Base-by-base conservation (phyloP, 1,284 basidiomycete genomes). In the Malassezia arunalokei region DNA sequence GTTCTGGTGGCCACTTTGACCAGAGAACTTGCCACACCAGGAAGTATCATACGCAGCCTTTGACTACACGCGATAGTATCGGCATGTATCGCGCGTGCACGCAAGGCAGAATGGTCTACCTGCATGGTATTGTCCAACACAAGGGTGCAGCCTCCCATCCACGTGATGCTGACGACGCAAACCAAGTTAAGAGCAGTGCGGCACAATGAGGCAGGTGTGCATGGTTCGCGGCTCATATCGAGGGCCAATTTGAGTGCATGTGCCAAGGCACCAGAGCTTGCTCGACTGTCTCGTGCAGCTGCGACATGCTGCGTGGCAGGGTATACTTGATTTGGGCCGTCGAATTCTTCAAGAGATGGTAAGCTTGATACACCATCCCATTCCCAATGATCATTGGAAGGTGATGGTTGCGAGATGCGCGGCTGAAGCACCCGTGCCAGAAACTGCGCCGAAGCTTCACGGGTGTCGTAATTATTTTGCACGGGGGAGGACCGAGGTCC, bases 361-460 rank as follows among this genome's bases (percentile, higher is more conserved):
- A 72, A 58, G 1, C 68, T 65, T 1, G 64, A 65, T 1, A 56
- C 57, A 8, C 70, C 70, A 35, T 72, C 70, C 70, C 70, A 72
- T 31, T 72, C 70, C 66, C 65, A 71, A 7, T 9, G 24, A 15
- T 41, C 48, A 24, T 20, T 35, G 15, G 33, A 35, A 12, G 33
- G 33, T n/a, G n/a, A 3, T n/a, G 5, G 20, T 20, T 9, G 29
- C 27, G 31, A 40, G 15, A 46, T 55, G 5, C 65, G 57, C 5
- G 67, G 63, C 3, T 14, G 28, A 0, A 71, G 55, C 11, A 70
- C 49, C 20, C 54, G 43, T 1, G n/a, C 39, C 0, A 68, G 44
- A 27, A 70, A 65, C 0, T 35, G 11, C 3, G 56, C 12, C 1
- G 65, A 58, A 9, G 63, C 58, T 0, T 51, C 8, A 20, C 51